Base-by-base conservation (phyloP, 2,329 filamentous ascomycete genomes). In the Chrysoporthe puriensis region DNA sequence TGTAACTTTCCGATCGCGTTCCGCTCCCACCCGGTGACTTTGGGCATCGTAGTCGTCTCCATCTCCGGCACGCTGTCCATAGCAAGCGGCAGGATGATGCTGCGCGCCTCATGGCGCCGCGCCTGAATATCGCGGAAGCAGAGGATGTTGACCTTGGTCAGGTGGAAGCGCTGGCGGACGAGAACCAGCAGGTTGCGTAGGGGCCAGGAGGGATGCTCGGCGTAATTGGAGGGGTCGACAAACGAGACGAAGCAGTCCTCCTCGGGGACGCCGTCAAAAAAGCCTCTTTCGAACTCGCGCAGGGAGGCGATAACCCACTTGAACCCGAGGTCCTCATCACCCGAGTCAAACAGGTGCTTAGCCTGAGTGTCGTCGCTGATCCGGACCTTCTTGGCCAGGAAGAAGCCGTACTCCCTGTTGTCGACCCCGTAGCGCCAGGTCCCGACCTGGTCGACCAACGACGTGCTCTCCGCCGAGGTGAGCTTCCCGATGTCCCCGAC, bases 11-110 rank as follows among this genome's bases (percentile, higher is more conserved):
- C 91, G 34, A 87, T 84, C 21, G 88, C 85, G 70, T 94, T 93
- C 64, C 95, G 89, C 79, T 98, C 96, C 96, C 96, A 99, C 32
- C 96, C 96, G 1, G 94, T 97, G 13, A 96, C 90, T 77, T 96
- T 97, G 62, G 96, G 95, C 85, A 97, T 88, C 63, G 85, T 79
- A 67, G 79, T 71, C 5, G 79, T 77, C 54, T 80, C 79, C 64
- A 80, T 76, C n/a, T 82, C 77, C 26, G 81, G 80, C 1, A 81
- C 77, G 2, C 78, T 63, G 40, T 85, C 86, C 76, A 88, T 86
- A 72, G 86, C 81, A 46, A 95, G 79, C 7, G 86, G 87, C 63
- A 98, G 81, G 57, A 97, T 88, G 52, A 96, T 85, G 73, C 93
- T 97, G 74, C 91, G 90, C 1, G 93, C 89, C 73, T 94, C 90